phyloP scores from a whole-genome alignment of 495 filamentous ascomycete genomes.

The Pyronema domesticum region DNA sequence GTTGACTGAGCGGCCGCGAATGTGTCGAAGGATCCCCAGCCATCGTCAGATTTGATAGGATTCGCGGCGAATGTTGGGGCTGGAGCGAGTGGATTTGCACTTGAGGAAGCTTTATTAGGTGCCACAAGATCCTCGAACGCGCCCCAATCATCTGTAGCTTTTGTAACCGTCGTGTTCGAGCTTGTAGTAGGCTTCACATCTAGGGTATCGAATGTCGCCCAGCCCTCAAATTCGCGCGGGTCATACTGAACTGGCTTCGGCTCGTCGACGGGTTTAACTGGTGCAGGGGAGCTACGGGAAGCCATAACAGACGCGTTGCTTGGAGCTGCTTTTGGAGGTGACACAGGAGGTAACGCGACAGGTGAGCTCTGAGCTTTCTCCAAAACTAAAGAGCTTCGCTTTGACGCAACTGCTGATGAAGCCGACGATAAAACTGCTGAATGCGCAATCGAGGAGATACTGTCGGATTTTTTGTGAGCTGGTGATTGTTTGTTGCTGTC shows the following conservation, averaged over 20 bases:
- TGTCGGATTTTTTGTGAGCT: too few relatives aligned
- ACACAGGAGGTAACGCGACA: too few relatives aligned
- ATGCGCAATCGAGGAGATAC: slow-evolving; percentile 3
- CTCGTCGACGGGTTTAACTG: not conserved
- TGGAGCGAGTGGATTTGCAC: too few relatives aligned
- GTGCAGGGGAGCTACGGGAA: not conserved
- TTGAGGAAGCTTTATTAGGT: not conserved
- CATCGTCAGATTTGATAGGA: not conserved
- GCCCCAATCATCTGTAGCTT: slow-evolving; percentile 14
- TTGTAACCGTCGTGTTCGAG: slow-evolving; percentile 5
- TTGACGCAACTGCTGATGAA: not conserved
- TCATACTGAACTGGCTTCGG: not conserved
- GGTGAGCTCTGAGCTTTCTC: too few relatives aligned
- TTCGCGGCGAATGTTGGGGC: not conserved
- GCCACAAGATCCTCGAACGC: slow-evolving; percentile 4
- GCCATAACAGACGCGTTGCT: too few relatives aligned
- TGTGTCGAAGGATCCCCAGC: slow-evolving; percentile 10
- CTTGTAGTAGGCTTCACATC: slow-evolving; percentile 2
- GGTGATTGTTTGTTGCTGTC: too few relatives aligned
- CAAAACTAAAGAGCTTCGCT: not conserved
- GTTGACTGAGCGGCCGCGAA: slow-evolving; percentile 1
- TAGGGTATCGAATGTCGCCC: slow-evolving; percentile 16
- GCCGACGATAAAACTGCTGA: not conserved
- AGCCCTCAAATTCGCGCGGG: slow-evolving; percentile 8
- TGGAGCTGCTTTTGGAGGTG: too few relatives aligned